phyloP scores from a whole-genome alignment of 306 rosid species.

The Datisca glomerata region DNA sequence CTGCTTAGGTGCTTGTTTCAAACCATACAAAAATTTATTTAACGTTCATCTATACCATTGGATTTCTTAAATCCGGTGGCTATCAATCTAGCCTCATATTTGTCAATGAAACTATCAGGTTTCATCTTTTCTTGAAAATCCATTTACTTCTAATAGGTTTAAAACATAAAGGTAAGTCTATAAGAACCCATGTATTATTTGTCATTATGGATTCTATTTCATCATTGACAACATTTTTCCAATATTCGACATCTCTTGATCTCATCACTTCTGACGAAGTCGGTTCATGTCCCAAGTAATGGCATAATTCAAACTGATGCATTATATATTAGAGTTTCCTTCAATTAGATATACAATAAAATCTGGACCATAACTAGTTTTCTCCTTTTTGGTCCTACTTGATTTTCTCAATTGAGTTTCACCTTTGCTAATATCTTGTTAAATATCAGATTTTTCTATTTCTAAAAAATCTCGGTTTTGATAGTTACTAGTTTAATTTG shows the following conservation, averaged over 20 bases:
- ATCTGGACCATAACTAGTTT: not conserved
- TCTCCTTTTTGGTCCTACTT: not conserved
- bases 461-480: too few species aligned
- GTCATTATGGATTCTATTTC: not conserved
- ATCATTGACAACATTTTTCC: not conserved
- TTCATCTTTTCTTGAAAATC: too few species aligned
- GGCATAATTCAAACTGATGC: not conserved
- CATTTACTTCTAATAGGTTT: not conserved
- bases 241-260: not conserved
- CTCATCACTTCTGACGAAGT: not conserved
- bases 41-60: not conserved
- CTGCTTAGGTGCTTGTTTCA: not conserved
- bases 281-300: not conserved
- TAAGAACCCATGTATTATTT: not conserved
- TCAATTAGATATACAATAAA: not conserved
- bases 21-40: too few species aligned
- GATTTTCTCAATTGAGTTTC: too few species aligned
- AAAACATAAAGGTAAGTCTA: not conserved
- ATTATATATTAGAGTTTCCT: not conserved
- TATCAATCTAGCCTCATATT: not conserved
- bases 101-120: not conserved
- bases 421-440: too few species aligned
- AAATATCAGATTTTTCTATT: too few species aligned
- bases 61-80: not conserved
- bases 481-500: too few species aligned